A percentile compares a stretch with the other conserved stretches of the same genome.
These are phyloP conservation scores for Colletotrichum sp. DNA, from an alignment of 2,329 filamentous ascomycete genomes.

Conservation along the genomic window DNA sequence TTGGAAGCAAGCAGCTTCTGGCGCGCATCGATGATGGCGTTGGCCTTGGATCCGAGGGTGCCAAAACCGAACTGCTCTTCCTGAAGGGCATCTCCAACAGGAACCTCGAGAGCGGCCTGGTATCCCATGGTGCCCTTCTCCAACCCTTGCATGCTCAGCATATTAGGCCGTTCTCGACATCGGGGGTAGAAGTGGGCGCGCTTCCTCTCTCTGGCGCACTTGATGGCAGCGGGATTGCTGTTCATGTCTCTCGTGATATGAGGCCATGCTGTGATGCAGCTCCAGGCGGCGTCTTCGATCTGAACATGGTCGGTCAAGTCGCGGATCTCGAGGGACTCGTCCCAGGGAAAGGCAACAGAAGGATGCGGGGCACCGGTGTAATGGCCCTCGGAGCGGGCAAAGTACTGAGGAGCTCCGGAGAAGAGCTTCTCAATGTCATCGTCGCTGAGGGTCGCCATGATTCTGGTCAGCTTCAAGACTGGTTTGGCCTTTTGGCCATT, in stretches of 20 bases:
- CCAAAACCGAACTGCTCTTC: slow-evolving; percentile 67
- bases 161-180: slow-evolving; percentile 69
- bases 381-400: slow-evolving; percentile 64
- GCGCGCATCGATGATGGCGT: slow-evolving; percentile 61
- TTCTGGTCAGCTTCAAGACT: slow-evolving; percentile 58
- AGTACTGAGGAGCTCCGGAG: slow-evolving; percentile 78
- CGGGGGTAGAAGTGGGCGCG: slow-evolving; percentile 64
- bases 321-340: slow-evolving; percentile 64
- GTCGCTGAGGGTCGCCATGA: slow-evolving; percentile 64
- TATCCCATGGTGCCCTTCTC: slow-evolving; percentile 76
- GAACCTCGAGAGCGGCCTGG: slow-evolving; percentile 70
- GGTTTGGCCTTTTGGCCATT: slow-evolving; percentile 45
- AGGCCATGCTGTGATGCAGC: slow-evolving; percentile 66
- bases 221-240: slow-evolving; percentile 48
- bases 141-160: slow-evolving; percentile 74
- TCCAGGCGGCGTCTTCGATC: slow-evolving; percentile 69
- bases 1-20: slow-evolving; percentile 59
- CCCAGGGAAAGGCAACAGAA: slow-evolving; percentile 71
- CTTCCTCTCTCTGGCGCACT: slow-evolving; percentile 47
- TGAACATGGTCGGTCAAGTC: slow-evolving; percentile 70
- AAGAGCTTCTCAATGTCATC: slow-evolving; percentile 73
- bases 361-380: slow-evolving; percentile 66
- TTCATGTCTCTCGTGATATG: slow-evolving; percentile 60
- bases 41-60: slow-evolving; percentile 58
- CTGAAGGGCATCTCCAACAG: slow-evolving; percentile 67